phyloP scores from a whole-genome alignment of 768 basidiomycete genomes.

The Lenzites betulinus region DNA sequence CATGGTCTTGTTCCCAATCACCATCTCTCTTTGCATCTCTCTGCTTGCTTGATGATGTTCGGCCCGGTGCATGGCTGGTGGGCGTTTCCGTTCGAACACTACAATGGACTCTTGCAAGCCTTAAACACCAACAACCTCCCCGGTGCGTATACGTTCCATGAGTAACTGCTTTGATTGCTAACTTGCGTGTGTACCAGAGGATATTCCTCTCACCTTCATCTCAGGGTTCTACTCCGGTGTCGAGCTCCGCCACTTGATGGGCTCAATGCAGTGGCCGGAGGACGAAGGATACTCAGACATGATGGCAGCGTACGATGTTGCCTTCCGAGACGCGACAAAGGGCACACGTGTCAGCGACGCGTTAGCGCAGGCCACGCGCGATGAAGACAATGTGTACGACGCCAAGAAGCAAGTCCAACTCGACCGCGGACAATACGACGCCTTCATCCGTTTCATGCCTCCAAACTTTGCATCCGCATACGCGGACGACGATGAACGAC shows the following conservation, averaged over 20 bases:
- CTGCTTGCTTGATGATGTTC: slow-evolving; percentile 27
- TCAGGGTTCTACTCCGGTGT: background rate
- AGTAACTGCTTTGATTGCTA: background rate
- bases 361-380: background rate
- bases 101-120: slow-evolving; percentile 30
- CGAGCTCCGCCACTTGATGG: background rate
- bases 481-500: background rate
- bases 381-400: background rate
- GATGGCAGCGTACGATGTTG: background rate
- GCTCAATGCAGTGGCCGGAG: background rate
- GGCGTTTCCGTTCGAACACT: slow-evolving; percentile 6
- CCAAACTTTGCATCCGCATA: background rate
- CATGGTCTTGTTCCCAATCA: slow-evolving; percentile 31
- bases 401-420: background rate
- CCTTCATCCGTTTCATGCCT: background rate
- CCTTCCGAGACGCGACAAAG: background rate
- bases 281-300: background rate
- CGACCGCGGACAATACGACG: background rate
- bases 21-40: slow-evolving; percentile 36
- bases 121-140: slow-evolving; percentile 26
- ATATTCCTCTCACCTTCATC: slow-evolving; percentile 3
- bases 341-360: background rate
- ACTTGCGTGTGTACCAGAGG: background rate
- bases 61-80: slow-evolving; percentile 33
- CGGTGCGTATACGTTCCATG: background rate